Base-by-base conservation (phyloP, 805 yeast genomes). In the Ogataea neopini region DNA sequence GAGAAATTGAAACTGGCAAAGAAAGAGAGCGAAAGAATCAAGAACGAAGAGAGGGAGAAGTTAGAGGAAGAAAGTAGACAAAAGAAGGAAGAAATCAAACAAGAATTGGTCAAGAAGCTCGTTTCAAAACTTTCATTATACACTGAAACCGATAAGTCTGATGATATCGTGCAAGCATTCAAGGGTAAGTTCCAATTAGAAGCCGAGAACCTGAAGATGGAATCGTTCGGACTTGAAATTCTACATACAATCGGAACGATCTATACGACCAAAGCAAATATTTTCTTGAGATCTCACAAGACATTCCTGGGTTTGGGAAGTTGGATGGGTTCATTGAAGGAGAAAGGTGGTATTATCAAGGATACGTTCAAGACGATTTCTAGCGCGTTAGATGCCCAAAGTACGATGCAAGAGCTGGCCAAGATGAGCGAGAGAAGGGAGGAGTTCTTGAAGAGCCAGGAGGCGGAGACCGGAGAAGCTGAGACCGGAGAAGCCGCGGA, bases 181-280 rank as follows among this genome's bases (percentile, higher is more conserved):
- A 68, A 64, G n/a, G 58, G 59, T 10, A 80, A 81, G 54, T 70
- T 87, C 23, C 67, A 70, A 33, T 70, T 72, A 45, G 94, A 87
- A 61, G 79, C 86, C 37, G 91, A 86, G 56, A 86, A 86, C 51
- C 72, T 94, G 62, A 94, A 94, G 66, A 80, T 89, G 77, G 99
- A 94, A 73, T 88, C 96, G 45, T 94, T 94, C 70, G 99, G 99
- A 11, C 69, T 92, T 43, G 96, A 92, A 68, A 74, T 94, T 43
- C 71, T 92, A 54, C 90, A 85, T 55, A 72, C 92, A 15, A 85
- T 94, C 51, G 97, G 98, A 15, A 77, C 77, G 50, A 79, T 88
- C 4, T 94, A 94, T 67, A 75, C 75, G 47, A 73, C 78, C 29
- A 89, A 89, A 61, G 96, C 95, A 2, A 73, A 79, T 48, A 88